A percentile compares a stretch with the other conserved stretches of the same genome.
These are phyloP conservation scores for Dothistroma pini DNA, from an alignment of 2,329 filamentous ascomycete species.

Conservation along the genomic window DNA sequence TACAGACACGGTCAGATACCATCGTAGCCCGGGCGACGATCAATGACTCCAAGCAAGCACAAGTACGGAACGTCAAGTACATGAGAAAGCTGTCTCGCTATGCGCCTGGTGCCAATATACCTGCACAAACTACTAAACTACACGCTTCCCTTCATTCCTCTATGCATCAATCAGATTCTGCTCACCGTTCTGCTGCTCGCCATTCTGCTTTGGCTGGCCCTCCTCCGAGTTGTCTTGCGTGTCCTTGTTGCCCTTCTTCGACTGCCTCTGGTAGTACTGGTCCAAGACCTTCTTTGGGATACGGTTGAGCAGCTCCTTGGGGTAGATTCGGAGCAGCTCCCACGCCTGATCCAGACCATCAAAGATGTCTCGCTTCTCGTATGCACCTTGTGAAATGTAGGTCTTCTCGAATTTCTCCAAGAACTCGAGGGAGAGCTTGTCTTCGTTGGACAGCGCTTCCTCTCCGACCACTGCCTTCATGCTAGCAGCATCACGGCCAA, in stretches of 20 bases:
- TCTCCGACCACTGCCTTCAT: slow-evolving; percentile 99
- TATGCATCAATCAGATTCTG: slow-evolving; percentile 29
- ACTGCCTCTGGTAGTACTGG: slow-evolving; percentile 48
- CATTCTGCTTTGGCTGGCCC: slow-evolving; percentile 16
- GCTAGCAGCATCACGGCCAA: slow-evolving; percentile 93
- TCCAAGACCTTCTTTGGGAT: slow-evolving; percentile 54
- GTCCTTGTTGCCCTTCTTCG: slow-evolving; percentile 43
- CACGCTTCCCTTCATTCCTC: neutral
- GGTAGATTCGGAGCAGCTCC: slow-evolving; percentile 94
- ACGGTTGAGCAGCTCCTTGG: slow-evolving; percentile 95
- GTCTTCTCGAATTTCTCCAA: slow-evolving; percentile 96
- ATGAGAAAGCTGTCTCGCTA: neutral
- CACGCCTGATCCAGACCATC: slow-evolving; percentile 95
- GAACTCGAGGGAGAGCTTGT: slow-evolving; percentile 97
- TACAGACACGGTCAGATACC: neutral
- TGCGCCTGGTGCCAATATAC: slow-evolving; percentile 8
- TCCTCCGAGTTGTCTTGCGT: slow-evolving; percentile 42
- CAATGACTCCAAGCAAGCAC: neutral
- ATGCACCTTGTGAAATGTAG: slow-evolving; percentile 88
- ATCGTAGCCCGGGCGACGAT: neutral
- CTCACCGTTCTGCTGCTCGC: slow-evolving; percentile 31
- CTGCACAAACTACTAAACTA: slow-evolving; percentile 9
- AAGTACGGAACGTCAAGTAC: neutral
- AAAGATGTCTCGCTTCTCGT: slow-evolving; percentile 86
- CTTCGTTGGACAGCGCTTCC: slow-evolving; percentile 90